These are phyloP conservation scores for Suillus clintonianus DNA, from an alignment of 768 basidiomycete genomes.

Conservation along the genomic window DNA sequence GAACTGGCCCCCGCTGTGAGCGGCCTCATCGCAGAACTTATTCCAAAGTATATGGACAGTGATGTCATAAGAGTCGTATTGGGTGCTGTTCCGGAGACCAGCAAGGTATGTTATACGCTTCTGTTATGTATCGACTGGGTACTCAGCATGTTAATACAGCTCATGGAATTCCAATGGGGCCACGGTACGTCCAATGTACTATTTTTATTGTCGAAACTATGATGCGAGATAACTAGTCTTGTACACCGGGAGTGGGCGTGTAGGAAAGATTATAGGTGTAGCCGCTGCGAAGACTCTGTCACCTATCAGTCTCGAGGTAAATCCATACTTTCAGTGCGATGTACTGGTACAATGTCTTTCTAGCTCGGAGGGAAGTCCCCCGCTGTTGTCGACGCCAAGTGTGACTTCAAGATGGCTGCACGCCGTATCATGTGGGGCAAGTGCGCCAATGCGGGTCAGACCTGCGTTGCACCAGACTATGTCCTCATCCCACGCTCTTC, in stretches of 20 bases:
- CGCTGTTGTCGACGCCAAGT: conserved; percentile 68
- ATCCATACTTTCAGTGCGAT: conserved; percentile 6
- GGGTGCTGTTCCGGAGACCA: conserved; percentile 66
- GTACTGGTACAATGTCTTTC: not conserved
- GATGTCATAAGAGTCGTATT: conserved; percentile 68
- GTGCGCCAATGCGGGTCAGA: conserved; percentile 72
- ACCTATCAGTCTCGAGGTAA: conserved; percentile 60
- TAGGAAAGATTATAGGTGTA: conserved; percentile 65
- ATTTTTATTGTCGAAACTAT: not conserved
- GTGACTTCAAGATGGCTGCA: conserved; percentile 66
- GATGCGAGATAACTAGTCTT: conserved; percentile 24
- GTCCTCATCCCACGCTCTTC: conserved; percentile 44
- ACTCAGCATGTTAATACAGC: conserved; percentile 32
- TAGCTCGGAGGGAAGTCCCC: conserved; percentile 77
- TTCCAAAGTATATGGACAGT: conserved; percentile 76
- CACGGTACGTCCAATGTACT: conserved; percentile 41
- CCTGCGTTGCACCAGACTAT: conserved; percentile 68
- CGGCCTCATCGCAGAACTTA: conserved; percentile 61
- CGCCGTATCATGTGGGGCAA: conserved; percentile 86
- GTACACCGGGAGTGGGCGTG: conserved; percentile 64
- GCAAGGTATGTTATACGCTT: conserved; percentile 39
- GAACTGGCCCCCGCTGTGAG: conserved; percentile 62
- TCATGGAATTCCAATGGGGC: conserved; percentile 74
- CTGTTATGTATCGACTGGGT: not conserved
- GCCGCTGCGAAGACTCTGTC: conserved; percentile 81